Evolutionary conservation across 2,329 filamentous ascomycete species (phyloP), one percentile per base, ranked within the genome.

Genomic region (Magnaporthiopsis poae): DNA sequence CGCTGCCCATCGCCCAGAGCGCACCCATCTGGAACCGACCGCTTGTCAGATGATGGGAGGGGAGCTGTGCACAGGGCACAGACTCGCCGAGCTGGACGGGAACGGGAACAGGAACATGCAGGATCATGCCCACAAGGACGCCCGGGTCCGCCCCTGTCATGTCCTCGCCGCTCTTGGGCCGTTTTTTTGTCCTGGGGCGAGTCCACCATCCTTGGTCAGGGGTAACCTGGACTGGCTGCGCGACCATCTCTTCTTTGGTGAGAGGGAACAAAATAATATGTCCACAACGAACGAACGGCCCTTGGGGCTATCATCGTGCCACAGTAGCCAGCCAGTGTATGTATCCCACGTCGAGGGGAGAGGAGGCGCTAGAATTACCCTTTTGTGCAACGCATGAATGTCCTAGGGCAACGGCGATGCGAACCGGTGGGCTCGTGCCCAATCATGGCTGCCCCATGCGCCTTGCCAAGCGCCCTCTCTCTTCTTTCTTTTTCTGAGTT

Each of bases 31-130:
- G 39, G 39, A 56, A 25, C 46, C 46, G 46, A 56, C 46, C 46
- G 46, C 21, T 56, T 56, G 46, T 56, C 46, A 56, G 46, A 56
- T 56, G 46, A 56, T 56, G 21, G 39, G 35, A 36, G 61, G 31
- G 61, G 29, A 62, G 61, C 61, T 62, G 61, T 31, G 29, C 27
- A 31, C 27, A 62, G 61, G 61, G 29, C 36, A 31, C 29, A 36
- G 61, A 62, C 61, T 62, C 61, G 33, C 61, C 27, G 46, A n/a
- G n/a, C 46, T 56, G 46, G 46, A 56, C 46, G 46, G 46, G 46
- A 56, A 56, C n/a, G 46, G 18, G 21, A 25, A 25, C 21, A 56
- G 21, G 46, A 21, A n/a, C 46, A 56, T 21, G 46, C 46, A 56
- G 46, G 46, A n/a, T 56, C n/a, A 56, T 56, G 46, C 3, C 46